These are phyloP conservation scores for Phytophthora sp. DNA, from an alignment of 352 stramenopile species.

Conservation along the genomic window DNA sequence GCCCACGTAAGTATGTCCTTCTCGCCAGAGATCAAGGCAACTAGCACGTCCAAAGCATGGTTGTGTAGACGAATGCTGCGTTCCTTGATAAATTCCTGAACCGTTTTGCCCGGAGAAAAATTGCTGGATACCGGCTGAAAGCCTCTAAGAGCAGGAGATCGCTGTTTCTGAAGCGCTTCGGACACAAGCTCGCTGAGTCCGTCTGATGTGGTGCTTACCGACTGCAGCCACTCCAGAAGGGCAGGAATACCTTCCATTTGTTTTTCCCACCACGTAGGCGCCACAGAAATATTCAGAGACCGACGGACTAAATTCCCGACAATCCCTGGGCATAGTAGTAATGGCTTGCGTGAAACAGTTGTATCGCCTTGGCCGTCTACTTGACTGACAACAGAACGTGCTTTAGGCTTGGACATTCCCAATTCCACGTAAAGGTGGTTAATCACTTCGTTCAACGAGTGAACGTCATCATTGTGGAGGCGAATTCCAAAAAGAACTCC, in stretches of 20 bases:
- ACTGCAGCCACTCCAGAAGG: constrained; percentile 79
- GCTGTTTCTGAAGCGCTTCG: constrained; percentile 62
- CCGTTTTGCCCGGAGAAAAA: constrained; percentile 33
- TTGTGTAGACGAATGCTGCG: constrained; percentile 41
- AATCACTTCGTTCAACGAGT: constrained; percentile 77
- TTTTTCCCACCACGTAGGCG: constrained; percentile 69
- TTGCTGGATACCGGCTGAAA: constrained; percentile 41
- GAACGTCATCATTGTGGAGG: constrained; percentile 88
- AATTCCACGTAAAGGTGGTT: constrained; percentile 67
- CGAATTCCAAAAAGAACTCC: constrained; percentile 58
- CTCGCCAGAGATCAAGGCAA: constrained; percentile 21
- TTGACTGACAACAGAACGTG: constrained; percentile 56
- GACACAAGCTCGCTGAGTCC: constrained; percentile 75
- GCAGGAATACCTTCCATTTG: constrained; percentile 59
- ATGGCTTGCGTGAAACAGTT: constrained; percentile 42
- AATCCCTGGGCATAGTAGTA: constrained; percentile 57
- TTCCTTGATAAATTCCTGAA: constrained; percentile 48
- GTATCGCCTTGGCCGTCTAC: constrained; percentile 69
- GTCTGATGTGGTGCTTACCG: constrained; percentile 73
- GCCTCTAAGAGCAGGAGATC: constrained; percentile 39
- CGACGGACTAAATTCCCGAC: constrained; percentile 62
- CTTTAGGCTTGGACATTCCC: constrained; percentile 57
- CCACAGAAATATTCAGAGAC: constrained; percentile 76
- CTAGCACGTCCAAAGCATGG: constrained; percentile 36
- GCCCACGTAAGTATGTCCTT: constrained; percentile 41